Conservation (phyloP, 768 basidiomycete species). For the Podaxis sp. region DNA sequence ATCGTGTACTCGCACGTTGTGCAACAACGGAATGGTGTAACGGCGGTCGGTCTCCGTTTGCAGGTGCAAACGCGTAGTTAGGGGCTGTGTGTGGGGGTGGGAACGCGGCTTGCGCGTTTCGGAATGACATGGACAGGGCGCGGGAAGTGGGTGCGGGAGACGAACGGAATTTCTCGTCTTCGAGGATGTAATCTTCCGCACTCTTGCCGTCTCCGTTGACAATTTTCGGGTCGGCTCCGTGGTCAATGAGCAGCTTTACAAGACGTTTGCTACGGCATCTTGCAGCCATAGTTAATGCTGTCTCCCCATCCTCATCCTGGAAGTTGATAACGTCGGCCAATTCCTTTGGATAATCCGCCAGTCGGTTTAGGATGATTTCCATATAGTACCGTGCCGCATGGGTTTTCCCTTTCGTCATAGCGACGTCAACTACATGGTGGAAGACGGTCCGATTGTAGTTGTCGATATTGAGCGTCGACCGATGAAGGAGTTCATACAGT, state of each 20-base stretch:
- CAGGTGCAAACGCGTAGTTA: conserved; percentile 43
- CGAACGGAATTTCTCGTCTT: conserved; percentile 95
- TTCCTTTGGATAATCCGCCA: conserved; percentile 93
- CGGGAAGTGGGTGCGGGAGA: conserved; percentile 82
- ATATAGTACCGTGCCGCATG: conserved; percentile 99
- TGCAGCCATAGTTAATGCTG: conserved; percentile 94
- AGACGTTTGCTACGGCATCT: conserved; percentile 93
- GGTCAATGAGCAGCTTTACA: conserved; percentile 93
- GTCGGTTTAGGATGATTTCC: conserved; percentile 88
- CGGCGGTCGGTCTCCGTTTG: conserved; percentile 65
- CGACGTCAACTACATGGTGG: conserved; percentile 96
- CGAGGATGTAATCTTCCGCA: conserved; percentile 97
- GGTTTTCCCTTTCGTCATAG: conserved; percentile 96
- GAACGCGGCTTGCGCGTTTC: conserved; percentile 65
- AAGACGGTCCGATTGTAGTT: conserved; percentile 97
- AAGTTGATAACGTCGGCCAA: conserved; percentile 98
- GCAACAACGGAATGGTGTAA: conserved; percentile 85
- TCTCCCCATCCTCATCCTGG: conserved; percentile 98
- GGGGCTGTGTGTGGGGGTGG: conserved; percentile 44
- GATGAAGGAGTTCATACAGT: conserved; percentile 92
- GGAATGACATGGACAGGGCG: conserved; percentile 65
- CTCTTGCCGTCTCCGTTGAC: conserved; percentile 94
- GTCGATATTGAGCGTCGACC: conserved; percentile 99
- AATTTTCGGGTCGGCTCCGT: conserved; percentile 95
- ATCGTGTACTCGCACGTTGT: conserved; percentile 82